phyloP scores from a whole-genome alignment of 805 yeast genomes.

The Candida ulmi region DNA sequence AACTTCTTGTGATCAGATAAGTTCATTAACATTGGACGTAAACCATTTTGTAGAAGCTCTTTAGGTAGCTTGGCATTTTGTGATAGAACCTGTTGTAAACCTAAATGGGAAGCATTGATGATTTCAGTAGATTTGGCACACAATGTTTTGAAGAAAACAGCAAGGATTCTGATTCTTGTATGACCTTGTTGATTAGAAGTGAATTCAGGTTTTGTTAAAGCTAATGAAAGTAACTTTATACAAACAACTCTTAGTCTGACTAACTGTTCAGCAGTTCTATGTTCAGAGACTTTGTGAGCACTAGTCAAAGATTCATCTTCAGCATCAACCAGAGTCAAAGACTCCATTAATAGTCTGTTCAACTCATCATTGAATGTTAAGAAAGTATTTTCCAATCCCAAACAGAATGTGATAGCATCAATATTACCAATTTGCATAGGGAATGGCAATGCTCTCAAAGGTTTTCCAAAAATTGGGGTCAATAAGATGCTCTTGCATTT shows the following conservation, averaged over 20 bases:
- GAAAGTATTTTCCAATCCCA: constrained; percentile 75
- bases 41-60: constrained; percentile 89
- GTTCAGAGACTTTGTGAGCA: constrained; percentile 78
- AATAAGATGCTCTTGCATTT: constrained; percentile 79
- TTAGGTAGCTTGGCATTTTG: constrained; percentile 89
- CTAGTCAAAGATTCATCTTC: constrained; percentile 94
- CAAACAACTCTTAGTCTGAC: constrained; percentile 87
- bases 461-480: constrained; percentile 95
- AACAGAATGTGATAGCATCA: constrained; percentile 92
- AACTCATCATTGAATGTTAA: constrained; percentile 85
- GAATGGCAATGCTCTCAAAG: constrained; percentile 92
- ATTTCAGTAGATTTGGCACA: constrained; percentile 80
- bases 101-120: constrained; percentile 90
- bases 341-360: constrained; percentile 79
- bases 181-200: constrained; percentile 68
- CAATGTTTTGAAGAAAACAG: constrained; percentile 91
- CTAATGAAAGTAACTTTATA: constrained; percentile 73
- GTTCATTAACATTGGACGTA: constrained; percentile 93
- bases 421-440: constrained; percentile 98
- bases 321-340: constrained; percentile 92
- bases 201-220: constrained; percentile 80
- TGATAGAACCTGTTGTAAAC: constrained; percentile 74
- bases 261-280: constrained; percentile 82
- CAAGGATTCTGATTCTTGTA: constrained; percentile 78
- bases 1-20: constrained; percentile 88